Conservation (phyloP, 176 grass and related monocot species). For the Alloteropsis semialata region DNA sequence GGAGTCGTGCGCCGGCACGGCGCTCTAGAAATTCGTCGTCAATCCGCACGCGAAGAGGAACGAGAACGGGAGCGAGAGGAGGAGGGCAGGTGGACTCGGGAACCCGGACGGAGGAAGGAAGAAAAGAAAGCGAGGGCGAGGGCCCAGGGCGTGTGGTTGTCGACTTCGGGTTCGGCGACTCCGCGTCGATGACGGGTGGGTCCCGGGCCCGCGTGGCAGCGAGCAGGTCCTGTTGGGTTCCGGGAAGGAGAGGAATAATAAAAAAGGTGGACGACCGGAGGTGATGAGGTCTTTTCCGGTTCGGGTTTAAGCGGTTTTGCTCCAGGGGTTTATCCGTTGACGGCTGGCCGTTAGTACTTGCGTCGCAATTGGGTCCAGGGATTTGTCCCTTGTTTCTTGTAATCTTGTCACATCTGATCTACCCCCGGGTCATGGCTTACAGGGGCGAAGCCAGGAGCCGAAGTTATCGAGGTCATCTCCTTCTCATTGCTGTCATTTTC, state of each 20-base stretch:
- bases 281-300: background rate
- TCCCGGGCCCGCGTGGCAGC: background rate
- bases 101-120: background rate
- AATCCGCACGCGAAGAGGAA: slow-evolving; percentile 21
- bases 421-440: background rate
- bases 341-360: slow-evolving; percentile 30
- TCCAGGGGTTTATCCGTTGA: slow-evolving; percentile 32
- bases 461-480: too few relatives aligned
- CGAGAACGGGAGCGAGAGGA: background rate
- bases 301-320: slow-evolving; percentile 41
- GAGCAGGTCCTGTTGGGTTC: background rate
- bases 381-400: slow-evolving; percentile 5
- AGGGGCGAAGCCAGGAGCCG: too few relatives aligned
- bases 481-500: too few relatives aligned
- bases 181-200: background rate
- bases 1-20: slow-evolving; percentile 35
- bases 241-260: background rate
- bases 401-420: too few relatives aligned
- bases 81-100: slow-evolving; percentile 15
- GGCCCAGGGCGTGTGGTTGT: background rate
- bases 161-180: background rate
- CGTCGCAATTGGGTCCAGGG: background rate
- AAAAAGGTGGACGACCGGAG: background rate
- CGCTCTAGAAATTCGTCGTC: slow-evolving; percentile 39
- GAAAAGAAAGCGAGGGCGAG: background rate